Evolutionary conservation across 148 eudicot species (phyloP).

Genomic region (Arbutus unedo): DNA sequence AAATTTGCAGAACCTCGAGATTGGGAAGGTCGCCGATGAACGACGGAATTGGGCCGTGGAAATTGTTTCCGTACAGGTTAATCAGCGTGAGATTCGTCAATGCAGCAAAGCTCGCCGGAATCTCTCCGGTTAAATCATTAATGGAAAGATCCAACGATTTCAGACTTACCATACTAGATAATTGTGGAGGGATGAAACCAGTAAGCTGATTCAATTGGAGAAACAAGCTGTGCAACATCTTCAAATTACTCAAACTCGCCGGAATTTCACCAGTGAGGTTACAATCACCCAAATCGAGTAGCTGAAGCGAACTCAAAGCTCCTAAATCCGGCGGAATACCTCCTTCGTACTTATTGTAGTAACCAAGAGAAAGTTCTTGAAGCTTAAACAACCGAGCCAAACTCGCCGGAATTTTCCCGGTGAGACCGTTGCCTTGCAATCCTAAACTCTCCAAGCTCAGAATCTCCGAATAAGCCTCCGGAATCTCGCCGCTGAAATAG

Average conservation of each 20-base stretch:
- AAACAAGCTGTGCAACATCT: slow-evolving; percentile 47
- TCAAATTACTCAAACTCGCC: slow-evolving; percentile 39
- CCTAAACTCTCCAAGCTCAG: slow-evolving; percentile 28
- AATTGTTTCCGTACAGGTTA: slow-evolving; percentile 42
- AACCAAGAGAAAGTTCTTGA: slow-evolving; percentile 40
- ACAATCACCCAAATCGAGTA: slow-evolving; percentile 47
- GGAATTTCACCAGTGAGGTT: slow-evolving; percentile 63
- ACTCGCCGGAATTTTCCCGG: slow-evolving; percentile 52
- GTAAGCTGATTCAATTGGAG: slow-evolving; percentile 43
- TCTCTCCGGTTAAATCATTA: slow-evolving; percentile 46
- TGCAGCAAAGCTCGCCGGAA: slow-evolving; percentile 42
- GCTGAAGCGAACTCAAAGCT: slow-evolving; percentile 16
- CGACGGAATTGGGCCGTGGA: slow-evolving; percentile 47
- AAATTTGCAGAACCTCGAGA: slow-evolving; percentile 41
- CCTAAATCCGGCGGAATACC: slow-evolving; percentile 78
- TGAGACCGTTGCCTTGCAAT: slow-evolving; percentile 54
- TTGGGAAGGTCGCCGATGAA: slow-evolving; percentile 46
- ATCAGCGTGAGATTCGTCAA: slow-evolving; percentile 42
- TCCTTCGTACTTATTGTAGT: slow-evolving; percentile 43
- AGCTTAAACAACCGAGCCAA: slow-evolving; percentile 24
- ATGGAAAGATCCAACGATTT: slow-evolving; percentile 44
- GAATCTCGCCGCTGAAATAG: slow-evolving; percentile 70
- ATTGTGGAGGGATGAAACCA: slow-evolving; percentile 49
- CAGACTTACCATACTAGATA: slow-evolving; percentile 35
- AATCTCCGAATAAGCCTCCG: slow-evolving; percentile 42